Evolutionary conservation across 73 alveolate genomes (phyloP).

Genomic region (Paramecium octaurelia): DNA sequence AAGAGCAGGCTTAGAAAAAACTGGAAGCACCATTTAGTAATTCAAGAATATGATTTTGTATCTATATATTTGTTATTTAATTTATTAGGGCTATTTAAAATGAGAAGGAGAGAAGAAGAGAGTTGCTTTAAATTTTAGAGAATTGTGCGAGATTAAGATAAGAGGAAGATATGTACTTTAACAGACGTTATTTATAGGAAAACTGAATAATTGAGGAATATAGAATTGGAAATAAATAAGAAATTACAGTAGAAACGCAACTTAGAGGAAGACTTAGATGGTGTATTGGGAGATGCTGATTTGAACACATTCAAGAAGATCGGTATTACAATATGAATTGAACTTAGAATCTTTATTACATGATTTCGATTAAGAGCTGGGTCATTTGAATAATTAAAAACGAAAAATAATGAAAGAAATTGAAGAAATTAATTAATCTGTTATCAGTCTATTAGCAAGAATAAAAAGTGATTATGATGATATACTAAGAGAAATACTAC

Average conservation of each 20-base stretch:
- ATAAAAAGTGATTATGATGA: constrained; percentile 61
- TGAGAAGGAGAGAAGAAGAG: constrained; percentile 62
- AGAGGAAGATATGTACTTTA: constrained; percentile 56
- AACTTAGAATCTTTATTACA: not conserved
- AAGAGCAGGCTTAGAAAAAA: constrained; percentile 54
- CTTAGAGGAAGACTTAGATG: constrained; percentile 63
- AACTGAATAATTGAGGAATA: constrained; percentile 54
- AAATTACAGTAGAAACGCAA: constrained; percentile 42
- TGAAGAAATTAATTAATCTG: constrained; percentile 53
- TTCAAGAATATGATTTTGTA: constrained; percentile 47
- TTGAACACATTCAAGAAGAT: constrained; percentile 42
- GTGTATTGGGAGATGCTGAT: constrained; percentile 62
- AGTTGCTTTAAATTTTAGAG: constrained; percentile 34
- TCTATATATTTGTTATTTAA: not conserved
- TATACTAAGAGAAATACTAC: constrained; percentile 43
- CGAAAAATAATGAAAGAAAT: constrained; percentile 26
- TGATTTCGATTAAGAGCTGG: constrained; percentile 45
- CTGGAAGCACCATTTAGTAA: constrained; percentile 30
- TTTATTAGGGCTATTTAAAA: constrained; percentile 54
- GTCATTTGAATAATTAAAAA: constrained; percentile 43
- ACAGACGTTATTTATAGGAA: not conserved
- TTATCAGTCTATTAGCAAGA: not conserved
- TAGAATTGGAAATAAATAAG: constrained; percentile 58
- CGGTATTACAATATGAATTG: not conserved
- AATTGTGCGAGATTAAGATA: constrained; percentile 53